Evolutionary conservation across 2,329 filamentous ascomycete genomes (phyloP), one percentile per base, ranked within the genome.

Genomic region (Chalara sp.): DNA sequence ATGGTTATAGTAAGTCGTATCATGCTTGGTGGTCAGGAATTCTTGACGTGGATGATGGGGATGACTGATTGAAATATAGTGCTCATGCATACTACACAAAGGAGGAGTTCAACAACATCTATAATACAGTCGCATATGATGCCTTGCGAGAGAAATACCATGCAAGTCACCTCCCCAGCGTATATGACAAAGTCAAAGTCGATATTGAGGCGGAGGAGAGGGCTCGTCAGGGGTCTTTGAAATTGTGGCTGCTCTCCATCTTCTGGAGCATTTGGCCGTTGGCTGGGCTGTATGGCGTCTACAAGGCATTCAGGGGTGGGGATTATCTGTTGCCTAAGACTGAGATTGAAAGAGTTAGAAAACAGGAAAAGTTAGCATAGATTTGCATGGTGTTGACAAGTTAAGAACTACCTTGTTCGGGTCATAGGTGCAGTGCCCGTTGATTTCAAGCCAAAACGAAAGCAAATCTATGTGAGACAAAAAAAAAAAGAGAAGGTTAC

Each of bases 1-100:
- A 71, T 93, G 43, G 43, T 31, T 45, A 10, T 45, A 45, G 21
- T 21, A 21, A 21, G 21, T 21, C 21, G 21, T 21, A 21, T 21
- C 21, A 21, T 21, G 21, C 21, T 21, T 21, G 21, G 21, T 21
- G 89, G 89, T 3, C 80, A 84, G 70, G 95, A 95, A 71, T 92
- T 87, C 84, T 72, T 95, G 11, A 21, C 21, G 3, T 21, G 21
- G 21, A 21, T 21, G 21, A 21, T 21, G 21, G 21, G 21, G 21
- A 21, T 21, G 21, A 3, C 21, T 21, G 21, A 21, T 21, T 21
- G 21, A 3, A 21, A 21, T 95, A 95, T 21, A 21, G 21, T 68
- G 88, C 89, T 3, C 86, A 91, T 61, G 84, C 87, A 0, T 95
- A 90, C 70, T 93, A 93, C 66, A 78, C 80, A 7, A 78, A 86